Percentiles rank a stretch among this genome's conserved stretches.
These are phyloP conservation scores for Boletus sp. DNA, from an alignment of 768 basidiomycete species.

Conservation along the genomic window DNA sequence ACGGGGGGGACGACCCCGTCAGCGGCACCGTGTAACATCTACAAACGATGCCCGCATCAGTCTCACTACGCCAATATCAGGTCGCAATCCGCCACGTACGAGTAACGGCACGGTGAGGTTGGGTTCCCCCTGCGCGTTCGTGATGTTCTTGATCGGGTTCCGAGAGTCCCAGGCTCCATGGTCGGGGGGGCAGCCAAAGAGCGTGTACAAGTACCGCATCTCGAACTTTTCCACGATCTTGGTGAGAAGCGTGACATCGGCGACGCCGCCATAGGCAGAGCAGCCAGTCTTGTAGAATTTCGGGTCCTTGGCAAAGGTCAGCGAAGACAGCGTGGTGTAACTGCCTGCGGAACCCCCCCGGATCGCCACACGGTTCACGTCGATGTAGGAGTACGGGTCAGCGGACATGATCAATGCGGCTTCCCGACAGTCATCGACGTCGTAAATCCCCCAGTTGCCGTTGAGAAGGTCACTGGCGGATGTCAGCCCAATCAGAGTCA, in stretches of 20 bases:
- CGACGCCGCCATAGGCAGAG: slow-evolving; percentile 61
- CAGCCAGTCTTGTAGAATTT: slow-evolving; percentile 51
- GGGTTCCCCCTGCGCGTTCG: slow-evolving; percentile 35
- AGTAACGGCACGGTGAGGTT: slow-evolving; percentile 55
- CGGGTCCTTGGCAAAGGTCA: slow-evolving; percentile 43
- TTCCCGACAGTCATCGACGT: slow-evolving; percentile 54
- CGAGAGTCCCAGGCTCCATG: neutral
- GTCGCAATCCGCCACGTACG: slow-evolving; percentile 36
- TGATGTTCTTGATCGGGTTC: slow-evolving; percentile 22
- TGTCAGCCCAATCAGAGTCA: neutral
- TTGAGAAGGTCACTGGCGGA: slow-evolving; percentile 46
- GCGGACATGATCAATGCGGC: slow-evolving; percentile 33
- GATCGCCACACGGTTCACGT: slow-evolving; percentile 59
- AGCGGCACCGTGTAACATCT: slow-evolving; percentile 64
- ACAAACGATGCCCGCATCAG: neutral
- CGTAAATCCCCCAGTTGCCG: slow-evolving; percentile 68
- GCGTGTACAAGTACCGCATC: slow-evolving; percentile 49
- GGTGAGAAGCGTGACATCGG: slow-evolving; percentile 51
- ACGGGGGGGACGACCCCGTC: slow-evolving; percentile 64
- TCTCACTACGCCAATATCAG: too few relatives aligned
- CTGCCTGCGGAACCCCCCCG: slow-evolving; percentile 73
- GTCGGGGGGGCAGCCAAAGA: slow-evolving; percentile 54
- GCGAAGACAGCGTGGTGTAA: slow-evolving; percentile 54
- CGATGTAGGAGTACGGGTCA: slow-evolving; percentile 45
- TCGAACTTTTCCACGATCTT: slow-evolving; percentile 70